Percentiles rank a stretch among this genome's conserved stretches.
Conservation (phyloP, 1,139 yeast genomes). For the Pichia sp. region DNA sequence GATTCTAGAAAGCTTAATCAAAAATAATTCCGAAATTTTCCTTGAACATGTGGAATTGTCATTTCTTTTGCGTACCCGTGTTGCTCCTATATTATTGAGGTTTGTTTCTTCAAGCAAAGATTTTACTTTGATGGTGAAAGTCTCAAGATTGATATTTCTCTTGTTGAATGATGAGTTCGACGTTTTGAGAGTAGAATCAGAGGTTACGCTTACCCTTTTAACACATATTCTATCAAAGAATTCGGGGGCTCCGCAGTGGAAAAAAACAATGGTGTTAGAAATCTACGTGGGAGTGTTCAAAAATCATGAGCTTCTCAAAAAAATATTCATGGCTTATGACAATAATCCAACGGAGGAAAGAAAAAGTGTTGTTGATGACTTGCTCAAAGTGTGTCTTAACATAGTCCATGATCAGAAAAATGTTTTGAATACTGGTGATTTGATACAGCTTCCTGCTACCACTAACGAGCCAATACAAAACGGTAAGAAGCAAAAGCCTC, state of each 20-base stretch:
- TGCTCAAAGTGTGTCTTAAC: constrained; percentile 45
- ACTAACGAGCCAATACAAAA: not conserved
- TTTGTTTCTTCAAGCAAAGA: constrained; percentile 58
- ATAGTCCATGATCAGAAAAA: constrained; percentile 36
- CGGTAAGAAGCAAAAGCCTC: not conserved
- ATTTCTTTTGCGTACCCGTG: constrained; percentile 56
- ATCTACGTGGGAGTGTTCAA: constrained; percentile 57
- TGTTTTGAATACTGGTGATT: constrained; percentile 37
- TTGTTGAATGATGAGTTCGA: constrained; percentile 57
- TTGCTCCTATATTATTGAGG: constrained; percentile 71
- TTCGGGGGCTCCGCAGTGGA: constrained; percentile 59
- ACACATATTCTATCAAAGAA: constrained; percentile 59
- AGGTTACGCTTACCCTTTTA: constrained; percentile 68
- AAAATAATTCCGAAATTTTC: constrained; percentile 55
- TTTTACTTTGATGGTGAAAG: constrained; percentile 68
- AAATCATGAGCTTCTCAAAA: constrained; percentile 49
- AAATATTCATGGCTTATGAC: constrained; percentile 63
- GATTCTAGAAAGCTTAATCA: constrained; percentile 62
- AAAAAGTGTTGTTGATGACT: constrained; percentile 57
- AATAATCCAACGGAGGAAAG: constrained; percentile 44
- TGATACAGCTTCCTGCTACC: constrained; percentile 31
- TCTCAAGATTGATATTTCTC: constrained; percentile 63
- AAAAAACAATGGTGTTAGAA: constrained; percentile 67
- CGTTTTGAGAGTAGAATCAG: constrained; percentile 69
- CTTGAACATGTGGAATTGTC: constrained; percentile 59